These are phyloP conservation scores for Byssothecium circinans DNA, from an alignment of 2,329 filamentous ascomycete species.

Conservation along the genomic window DNA sequence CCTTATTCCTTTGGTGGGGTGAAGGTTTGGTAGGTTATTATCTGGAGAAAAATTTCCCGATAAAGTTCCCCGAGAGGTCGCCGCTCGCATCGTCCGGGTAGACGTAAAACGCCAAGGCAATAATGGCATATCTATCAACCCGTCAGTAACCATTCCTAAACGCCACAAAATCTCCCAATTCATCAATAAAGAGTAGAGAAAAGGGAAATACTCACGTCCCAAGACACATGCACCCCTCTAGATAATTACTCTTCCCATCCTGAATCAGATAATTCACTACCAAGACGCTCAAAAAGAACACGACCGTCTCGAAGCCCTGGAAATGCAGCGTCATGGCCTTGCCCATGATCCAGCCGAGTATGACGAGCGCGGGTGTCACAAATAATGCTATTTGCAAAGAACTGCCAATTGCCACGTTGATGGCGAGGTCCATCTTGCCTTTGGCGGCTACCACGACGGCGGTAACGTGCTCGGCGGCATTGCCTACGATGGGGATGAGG, in stretches of 20 bases:
- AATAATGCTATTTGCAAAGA: slow-evolving; percentile 61
- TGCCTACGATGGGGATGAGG: slow-evolving; percentile 60
- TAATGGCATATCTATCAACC: slow-evolving; percentile 55
- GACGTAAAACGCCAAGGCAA: slow-evolving; percentile 62
- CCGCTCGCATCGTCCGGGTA: slow-evolving; percentile 57
- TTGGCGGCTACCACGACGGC: slow-evolving; percentile 59
- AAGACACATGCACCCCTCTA: slow-evolving; percentile 70
- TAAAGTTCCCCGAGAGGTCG: slow-evolving; percentile 30
- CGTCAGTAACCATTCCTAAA: not conserved
- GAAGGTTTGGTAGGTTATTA: too few species aligned
- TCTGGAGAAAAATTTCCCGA: slow-evolving; percentile 29
- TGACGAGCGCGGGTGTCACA: slow-evolving; percentile 60
- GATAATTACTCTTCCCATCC: slow-evolving; percentile 83
- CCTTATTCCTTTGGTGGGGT: too few species aligned
- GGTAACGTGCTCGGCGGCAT: slow-evolving; percentile 60
- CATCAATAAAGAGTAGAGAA: not conserved
- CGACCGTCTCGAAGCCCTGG: slow-evolving; percentile 85
- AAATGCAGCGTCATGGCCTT: slow-evolving; percentile 72
- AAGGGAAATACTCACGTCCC: slow-evolving; percentile 43
- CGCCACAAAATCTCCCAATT: not conserved
- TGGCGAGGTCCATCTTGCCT: slow-evolving; percentile 60
- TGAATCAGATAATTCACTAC: slow-evolving; percentile 87
- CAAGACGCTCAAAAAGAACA: slow-evolving; percentile 79
- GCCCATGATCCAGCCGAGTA: slow-evolving; percentile 58
- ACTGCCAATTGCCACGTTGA: slow-evolving; percentile 58